phyloP scores from a whole-genome alignment of 208 protist genomes.

The Tritrichomonas musculus region DNA sequence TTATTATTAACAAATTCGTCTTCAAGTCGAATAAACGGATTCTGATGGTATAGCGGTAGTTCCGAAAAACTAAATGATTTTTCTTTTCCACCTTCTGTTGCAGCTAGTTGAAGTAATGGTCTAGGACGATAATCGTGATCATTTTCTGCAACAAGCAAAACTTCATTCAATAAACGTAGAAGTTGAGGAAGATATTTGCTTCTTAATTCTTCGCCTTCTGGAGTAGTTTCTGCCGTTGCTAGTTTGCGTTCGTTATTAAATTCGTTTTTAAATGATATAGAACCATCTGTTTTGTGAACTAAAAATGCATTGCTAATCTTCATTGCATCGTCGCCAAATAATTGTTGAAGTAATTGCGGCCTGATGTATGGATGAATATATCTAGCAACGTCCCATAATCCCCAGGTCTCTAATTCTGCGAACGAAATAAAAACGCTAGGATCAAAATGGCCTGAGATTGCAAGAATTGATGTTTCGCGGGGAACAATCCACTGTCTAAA shows the following conservation, averaged over 20 bases:
- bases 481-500: slow-evolving; percentile 6
- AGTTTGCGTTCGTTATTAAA: not conserved
- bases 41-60: not conserved
- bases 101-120: not conserved
- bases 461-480: not conserved
- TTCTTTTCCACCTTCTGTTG: not conserved
- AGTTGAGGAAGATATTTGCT: not conserved
- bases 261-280: not conserved
- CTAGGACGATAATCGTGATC: not conserved
- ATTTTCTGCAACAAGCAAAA: not conserved
- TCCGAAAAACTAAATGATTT: not conserved
- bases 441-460: not conserved
- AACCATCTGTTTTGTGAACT: not conserved
- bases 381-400: not conserved
- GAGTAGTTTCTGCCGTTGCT: not conserved
- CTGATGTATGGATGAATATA: not conserved
- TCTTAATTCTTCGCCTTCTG: not conserved
- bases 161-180: not conserved
- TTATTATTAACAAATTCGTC: not conserved
- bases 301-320: not conserved
- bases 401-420: not conserved
- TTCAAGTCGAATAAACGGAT: not conserved
- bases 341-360: not conserved
- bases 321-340: not conserved
- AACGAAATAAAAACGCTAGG: not conserved